Evolutionary conservation across 1,284 basidiomycete species (phyloP).

Genomic region (Fomitiporia mediterranea): DNA sequence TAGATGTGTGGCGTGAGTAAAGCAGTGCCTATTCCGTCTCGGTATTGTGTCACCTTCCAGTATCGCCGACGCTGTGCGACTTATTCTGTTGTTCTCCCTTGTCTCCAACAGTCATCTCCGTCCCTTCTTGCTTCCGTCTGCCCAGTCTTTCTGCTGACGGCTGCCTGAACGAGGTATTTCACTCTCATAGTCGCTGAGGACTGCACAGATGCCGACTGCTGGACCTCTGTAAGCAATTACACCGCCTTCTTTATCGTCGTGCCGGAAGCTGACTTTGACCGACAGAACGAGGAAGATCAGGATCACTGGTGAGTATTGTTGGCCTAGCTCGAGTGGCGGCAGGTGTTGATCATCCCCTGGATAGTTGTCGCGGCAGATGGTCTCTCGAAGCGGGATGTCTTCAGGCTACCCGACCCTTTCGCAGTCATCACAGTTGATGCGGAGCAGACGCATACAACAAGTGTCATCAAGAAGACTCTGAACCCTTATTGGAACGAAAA

Average conservation of each 20-base stretch:
- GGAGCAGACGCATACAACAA: slow-evolving; percentile 90
- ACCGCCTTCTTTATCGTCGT: slow-evolving; percentile 18
- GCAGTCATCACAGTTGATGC: slow-evolving; percentile 93
- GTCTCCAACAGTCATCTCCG: background rate
- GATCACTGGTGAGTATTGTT: slow-evolving; percentile 40
- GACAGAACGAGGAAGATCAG: slow-evolving; percentile 54
- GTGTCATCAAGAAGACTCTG: slow-evolving; percentile 84
- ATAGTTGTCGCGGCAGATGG: slow-evolving; percentile 87
- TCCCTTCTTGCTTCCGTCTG: background rate
- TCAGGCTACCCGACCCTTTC: slow-evolving; percentile 90
- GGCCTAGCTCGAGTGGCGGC: background rate
- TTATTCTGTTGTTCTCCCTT: background rate
- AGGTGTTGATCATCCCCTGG: background rate
- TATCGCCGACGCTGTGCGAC: background rate
- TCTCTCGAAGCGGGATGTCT: slow-evolving; percentile 86
- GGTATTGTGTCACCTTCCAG: background rate
- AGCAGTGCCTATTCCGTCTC: background rate
- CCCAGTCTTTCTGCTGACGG: background rate
- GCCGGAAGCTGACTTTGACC: background rate
- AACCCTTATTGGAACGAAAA: slow-evolving; percentile 95
- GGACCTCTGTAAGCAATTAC: slow-evolving; percentile 13
- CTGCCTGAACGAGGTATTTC: background rate
- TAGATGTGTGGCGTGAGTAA: slow-evolving; percentile 7
- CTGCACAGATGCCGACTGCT: slow-evolving; percentile 15
- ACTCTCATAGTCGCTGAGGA: background rate